phyloP scores from a whole-genome alignment of 345 rosid species.

The Alliaria petiolata region DNA sequence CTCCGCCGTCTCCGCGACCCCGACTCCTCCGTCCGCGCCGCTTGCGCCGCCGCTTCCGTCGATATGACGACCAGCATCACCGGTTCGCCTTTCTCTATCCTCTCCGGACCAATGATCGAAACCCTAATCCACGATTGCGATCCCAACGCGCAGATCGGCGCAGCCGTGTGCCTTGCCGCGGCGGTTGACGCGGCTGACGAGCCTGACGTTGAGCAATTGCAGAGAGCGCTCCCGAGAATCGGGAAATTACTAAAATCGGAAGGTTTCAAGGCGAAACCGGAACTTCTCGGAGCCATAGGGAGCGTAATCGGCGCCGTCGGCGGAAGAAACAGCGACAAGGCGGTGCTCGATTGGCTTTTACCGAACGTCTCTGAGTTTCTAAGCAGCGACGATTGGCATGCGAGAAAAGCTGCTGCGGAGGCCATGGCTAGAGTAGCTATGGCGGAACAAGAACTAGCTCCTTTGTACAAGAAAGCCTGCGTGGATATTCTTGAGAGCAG shows the following conservation, averaged over 20 bases:
- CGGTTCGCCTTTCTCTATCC: slow-evolving; percentile 46
- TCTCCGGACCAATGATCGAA: slow-evolving; percentile 66
- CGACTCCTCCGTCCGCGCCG: slow-evolving; percentile 81
- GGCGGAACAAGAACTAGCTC: slow-evolving; percentile 56
- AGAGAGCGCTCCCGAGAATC: slow-evolving; percentile 61
- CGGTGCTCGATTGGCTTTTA: slow-evolving; percentile 61
- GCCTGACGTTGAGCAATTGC: slow-evolving; percentile 56
- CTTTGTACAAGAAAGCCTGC: slow-evolving; percentile 45
- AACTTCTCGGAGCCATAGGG: slow-evolving; percentile 60
- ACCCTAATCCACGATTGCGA: slow-evolving; percentile 64
- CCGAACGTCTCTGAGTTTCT: slow-evolving; percentile 58
- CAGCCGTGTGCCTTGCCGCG: slow-evolving; percentile 76
- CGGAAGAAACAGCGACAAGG: slow-evolving; percentile 42
- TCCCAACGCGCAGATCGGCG: slow-evolving; percentile 69
- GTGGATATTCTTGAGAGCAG: slow-evolving; percentile 52
- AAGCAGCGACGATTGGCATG: slow-evolving; percentile 75
- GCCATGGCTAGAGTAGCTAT: slow-evolving; percentile 62
- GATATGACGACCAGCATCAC: slow-evolving; percentile 68
- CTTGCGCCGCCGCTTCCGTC: slow-evolving; percentile 63
- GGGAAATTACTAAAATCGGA: slow-evolving; percentile 63
- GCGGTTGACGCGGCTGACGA: slow-evolving; percentile 65
- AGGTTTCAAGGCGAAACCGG: slow-evolving; percentile 75
- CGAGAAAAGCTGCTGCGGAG: slow-evolving; percentile 91
- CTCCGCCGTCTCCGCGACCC: slow-evolving; percentile 78
- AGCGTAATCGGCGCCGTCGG: slow-evolving; percentile 59